Base-by-base conservation (phyloP, 768 basidiomycete genomes). In the Rhizopogon salebrosus region DNA sequence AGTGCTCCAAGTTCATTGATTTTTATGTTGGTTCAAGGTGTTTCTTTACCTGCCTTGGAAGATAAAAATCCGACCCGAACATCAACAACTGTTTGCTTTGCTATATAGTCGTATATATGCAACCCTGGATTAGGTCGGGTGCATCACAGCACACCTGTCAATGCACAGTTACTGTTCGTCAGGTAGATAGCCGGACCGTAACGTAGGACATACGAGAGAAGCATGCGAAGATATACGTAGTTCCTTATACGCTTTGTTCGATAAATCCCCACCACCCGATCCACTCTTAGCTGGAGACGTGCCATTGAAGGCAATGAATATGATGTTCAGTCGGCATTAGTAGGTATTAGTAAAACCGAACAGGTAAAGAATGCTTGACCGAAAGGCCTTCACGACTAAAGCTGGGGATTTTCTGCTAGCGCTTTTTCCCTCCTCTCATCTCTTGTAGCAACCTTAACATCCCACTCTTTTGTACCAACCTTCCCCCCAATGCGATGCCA, bases 391-490 rank as follows among this genome's bases (percentile, higher is more conserved):
- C 29, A 46, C 3, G 29, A 22, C 20, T 31, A 20, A 3, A 31
- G 13, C 29, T 46, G 13, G 13, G 20, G 29, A 46, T 46, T 22
- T 29, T 46, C 20, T 5, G 3, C 14, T 18, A 14, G 18, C 43
- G 6, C 43, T 0, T 14, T 34, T 14, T 20, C 43, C 1, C 20
- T 31, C 4, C 14, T 7, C 31, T 53, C 60, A 37, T 65, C 65
- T 10, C 58, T 58, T 18, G 59, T 53, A 7, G 56, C 53, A 36
- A 65, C 40, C 65, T 91, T 92, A 59, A 87, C 84, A 22, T 89
- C 85, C 80, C 84, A 90, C 64, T 95, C 92, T 62, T 79, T 84
- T 31, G 85, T 64, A 1, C 92, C 92, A 22, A 92, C 72, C 48
- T 61, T 74, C 1, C 76, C 88, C 2, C 92, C 93, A 20, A 87